Percentiles rank a stretch among this genome's conserved stretches.
Evolutionary conservation across 345 rosid genomes (phyloP).

Genomic region (Jatropha curcas): DNA sequence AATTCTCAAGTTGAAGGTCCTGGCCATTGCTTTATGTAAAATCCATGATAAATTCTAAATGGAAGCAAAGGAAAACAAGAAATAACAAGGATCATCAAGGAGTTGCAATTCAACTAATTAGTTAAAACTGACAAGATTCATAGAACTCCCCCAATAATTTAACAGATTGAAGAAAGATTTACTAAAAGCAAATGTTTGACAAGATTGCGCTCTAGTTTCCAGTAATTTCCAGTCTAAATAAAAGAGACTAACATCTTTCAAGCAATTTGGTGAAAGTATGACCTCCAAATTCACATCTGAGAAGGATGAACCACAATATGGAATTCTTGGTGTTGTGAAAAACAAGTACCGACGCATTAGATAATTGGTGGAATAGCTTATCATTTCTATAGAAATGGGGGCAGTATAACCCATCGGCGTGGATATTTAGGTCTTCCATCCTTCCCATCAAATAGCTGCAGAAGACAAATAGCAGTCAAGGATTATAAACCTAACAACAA

Average conservation of each 20-base stretch:
- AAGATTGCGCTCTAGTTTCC: slow-evolving; percentile 5
- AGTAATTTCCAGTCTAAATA: slow-evolving; percentile 18
- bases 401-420: slow-evolving; percentile 87
- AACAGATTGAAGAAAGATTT: neutral
- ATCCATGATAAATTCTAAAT: neutral
- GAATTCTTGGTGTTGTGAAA: neutral
- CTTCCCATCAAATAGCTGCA: slow-evolving; percentile 90
- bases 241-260: slow-evolving; percentile 1
- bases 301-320: slow-evolving; percentile 14
- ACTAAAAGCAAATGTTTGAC: neutral
- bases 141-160: neutral
- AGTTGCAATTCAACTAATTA: neutral
- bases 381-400: slow-evolving; percentile 71
- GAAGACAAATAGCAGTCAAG: slow-evolving; percentile 10
- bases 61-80: neutral
- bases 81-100: neutral
- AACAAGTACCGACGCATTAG: neutral
- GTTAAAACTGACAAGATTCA: neutral
- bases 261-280: neutral
- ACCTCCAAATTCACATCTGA: slow-evolving; percentile 12
- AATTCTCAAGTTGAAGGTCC: neutral
- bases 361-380: neutral
- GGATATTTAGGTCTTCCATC: slow-evolving; percentile 91
- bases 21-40: neutral
- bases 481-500: neutral